phyloP scores from a whole-genome alignment of 257 asterid species.

The Plectranthus barbatus region DNA sequence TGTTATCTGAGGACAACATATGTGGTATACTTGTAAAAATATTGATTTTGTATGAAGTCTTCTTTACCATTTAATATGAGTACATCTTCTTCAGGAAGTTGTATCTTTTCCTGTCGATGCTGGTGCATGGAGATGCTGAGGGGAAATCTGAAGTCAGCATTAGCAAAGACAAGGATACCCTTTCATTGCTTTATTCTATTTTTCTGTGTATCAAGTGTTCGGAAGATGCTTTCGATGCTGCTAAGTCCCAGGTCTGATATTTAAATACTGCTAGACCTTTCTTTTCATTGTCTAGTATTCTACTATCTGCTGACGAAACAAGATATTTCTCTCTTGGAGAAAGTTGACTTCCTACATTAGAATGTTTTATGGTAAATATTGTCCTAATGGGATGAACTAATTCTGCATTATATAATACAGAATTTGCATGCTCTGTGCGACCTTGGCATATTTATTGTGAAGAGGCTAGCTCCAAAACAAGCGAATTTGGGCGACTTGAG shows the following conservation, averaged over 20 bases:
- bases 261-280: not conserved
- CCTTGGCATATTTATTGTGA: conserved; percentile 64
- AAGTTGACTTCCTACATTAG: not conserved
- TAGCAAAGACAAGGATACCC: conserved; percentile 66
- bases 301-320: conserved; percentile 1
- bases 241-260: conserved; percentile 72
- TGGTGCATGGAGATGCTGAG: conserved; percentile 72
- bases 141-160: conserved; percentile 49
- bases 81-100: conserved; percentile 57
- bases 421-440: conserved; percentile 73
- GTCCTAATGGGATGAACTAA: conserved; percentile 15
- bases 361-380: conserved; percentile 12
- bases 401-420: conserved; percentile 36
- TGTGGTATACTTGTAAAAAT: conserved; percentile 7
- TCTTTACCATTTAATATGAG: conserved; percentile 7
- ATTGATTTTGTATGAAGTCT: conserved; percentile 1
- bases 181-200: conserved; percentile 45
- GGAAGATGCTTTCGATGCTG: conserved; percentile 59
- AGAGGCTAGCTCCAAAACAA: conserved; percentile 50
- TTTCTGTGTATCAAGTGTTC: conserved; percentile 66
- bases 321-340: not conserved
- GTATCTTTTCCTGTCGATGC: conserved; percentile 77
- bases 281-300: not conserved
- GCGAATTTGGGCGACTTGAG: conserved; percentile 47
- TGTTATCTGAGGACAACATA: not conserved